Conservation (phyloP, 768 basidiomycete genomes). For the Lactarius hatsudake region DNA sequence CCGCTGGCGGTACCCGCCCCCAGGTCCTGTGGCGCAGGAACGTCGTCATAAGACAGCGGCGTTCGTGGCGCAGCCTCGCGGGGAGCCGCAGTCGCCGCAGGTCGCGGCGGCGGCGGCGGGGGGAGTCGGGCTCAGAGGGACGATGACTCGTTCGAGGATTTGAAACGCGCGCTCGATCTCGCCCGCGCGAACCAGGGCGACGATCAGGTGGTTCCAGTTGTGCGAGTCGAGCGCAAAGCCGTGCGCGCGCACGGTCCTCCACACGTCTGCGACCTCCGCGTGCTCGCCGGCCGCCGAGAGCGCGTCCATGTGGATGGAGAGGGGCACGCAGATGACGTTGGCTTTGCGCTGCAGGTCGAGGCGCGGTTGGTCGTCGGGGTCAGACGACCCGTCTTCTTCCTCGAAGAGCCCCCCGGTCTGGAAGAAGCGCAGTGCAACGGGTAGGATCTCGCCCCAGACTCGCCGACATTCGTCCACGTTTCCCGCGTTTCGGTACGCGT, state of each 20-base stretch:
- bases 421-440: slow-evolving; percentile 49
- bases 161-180: slow-evolving; percentile 82
- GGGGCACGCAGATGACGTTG: slow-evolving; percentile 68
- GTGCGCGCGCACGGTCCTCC: slow-evolving; percentile 57
- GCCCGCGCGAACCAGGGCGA: slow-evolving; percentile 75
- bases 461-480: slow-evolving; percentile 53
- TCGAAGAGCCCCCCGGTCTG: slow-evolving; percentile 37
- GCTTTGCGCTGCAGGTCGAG: slow-evolving; percentile 36
- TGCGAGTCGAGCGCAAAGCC: slow-evolving; percentile 82
- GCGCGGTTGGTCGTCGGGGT: slow-evolving; percentile 25
- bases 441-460: slow-evolving; percentile 69
- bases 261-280: slow-evolving; percentile 56
- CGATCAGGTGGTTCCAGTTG: slow-evolving; percentile 87
- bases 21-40: slow-evolving; percentile 15
- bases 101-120: no score
- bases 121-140: slow-evolving; percentile 44
- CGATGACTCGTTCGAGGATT: slow-evolving; percentile 71
- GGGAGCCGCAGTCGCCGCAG: neutral
- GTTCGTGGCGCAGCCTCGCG: slow-evolving; percentile 29
- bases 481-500: slow-evolving; percentile 61
- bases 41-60: slow-evolving; percentile 32
- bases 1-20: neutral
- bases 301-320: slow-evolving; percentile 80
- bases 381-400: slow-evolving; percentile 26
- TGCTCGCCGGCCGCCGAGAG: slow-evolving; percentile 65